Evolutionary conservation across 306 rosid species (phyloP).

Genomic region (Leucaena leucocephala): DNA sequence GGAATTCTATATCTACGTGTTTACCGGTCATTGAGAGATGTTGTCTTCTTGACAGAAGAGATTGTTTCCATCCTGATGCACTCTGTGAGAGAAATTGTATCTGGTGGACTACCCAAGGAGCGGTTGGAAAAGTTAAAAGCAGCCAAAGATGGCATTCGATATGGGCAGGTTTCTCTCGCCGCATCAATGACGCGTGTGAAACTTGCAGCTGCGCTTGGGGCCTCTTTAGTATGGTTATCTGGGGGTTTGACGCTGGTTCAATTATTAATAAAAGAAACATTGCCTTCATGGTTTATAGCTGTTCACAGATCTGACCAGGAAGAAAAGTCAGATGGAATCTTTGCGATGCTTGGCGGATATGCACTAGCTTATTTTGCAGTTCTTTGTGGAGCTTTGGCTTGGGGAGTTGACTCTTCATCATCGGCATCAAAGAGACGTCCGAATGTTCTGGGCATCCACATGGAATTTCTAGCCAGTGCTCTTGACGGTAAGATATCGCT

Average conservation of each 20-base stretch:
- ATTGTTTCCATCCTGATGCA: constrained; percentile 79
- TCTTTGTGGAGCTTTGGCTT: constrained; percentile 83
- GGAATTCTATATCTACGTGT: constrained; percentile 89
- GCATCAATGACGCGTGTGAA: constrained; percentile 74
- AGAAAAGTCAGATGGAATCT: constrained; percentile 70
- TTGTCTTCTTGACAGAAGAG: constrained; percentile 72
- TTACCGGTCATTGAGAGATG: constrained; percentile 65
- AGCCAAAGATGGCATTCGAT: constrained; percentile 53
- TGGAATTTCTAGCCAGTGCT: constrained; percentile 95
- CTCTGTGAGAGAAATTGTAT: constrained; percentile 74
- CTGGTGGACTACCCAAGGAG: constrained; percentile 51
- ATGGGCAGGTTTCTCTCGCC: constrained; percentile 71
- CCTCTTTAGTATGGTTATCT: constrained; percentile 84
- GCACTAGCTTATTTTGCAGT: constrained; percentile 86
- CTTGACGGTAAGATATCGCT: constrained; percentile 92
- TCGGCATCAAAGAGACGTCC: constrained; percentile 82
- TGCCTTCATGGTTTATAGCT: constrained; percentile 94
- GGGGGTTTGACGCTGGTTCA: constrained; percentile 84
- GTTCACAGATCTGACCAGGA: constrained; percentile 63
- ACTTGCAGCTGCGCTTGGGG: constrained; percentile 92
- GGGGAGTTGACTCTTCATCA: constrained; percentile 92
- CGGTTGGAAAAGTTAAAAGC: constrained; percentile 49
- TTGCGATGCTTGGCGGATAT: constrained; percentile 83
- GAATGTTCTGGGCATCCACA: constrained; percentile 70
- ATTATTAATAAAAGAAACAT: constrained; percentile 77